Conservation (phyloP, 495 filamentous ascomycete genomes). For the Aspergillus nidulans region DNA sequence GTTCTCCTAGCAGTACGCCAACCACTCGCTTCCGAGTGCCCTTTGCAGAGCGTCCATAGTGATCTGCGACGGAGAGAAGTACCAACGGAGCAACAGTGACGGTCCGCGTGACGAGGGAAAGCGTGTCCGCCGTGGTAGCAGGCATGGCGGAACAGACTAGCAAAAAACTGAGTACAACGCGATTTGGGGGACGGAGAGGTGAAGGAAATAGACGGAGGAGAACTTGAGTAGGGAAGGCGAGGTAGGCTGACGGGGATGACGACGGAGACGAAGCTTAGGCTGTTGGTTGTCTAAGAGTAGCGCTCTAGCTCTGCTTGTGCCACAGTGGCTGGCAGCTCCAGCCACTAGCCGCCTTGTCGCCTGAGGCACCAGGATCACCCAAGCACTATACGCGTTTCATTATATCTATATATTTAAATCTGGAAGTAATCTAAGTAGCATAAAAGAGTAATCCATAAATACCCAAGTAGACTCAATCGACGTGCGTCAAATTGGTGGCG, state of each 20-base stretch:
- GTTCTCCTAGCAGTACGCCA: constrained; percentile 91
- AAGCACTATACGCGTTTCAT: background rate
- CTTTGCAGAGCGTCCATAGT: constrained; percentile 91
- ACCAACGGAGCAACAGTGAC: constrained; percentile 97
- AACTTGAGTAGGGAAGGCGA: background rate
- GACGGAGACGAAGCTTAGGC: constrained; percentile 9
- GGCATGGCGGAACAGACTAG: constrained; percentile 59
- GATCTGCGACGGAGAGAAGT: constrained; percentile 95
- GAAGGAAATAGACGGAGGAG: background rate
- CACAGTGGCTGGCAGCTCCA: constrained; percentile 12
- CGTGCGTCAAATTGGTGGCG: background rate
- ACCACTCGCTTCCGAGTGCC: constrained; percentile 91
- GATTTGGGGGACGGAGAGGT: background rate
- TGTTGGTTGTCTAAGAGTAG: constrained; percentile 11
- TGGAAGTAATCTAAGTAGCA: background rate
- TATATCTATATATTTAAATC: background rate
- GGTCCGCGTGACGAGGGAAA: constrained; percentile 84
- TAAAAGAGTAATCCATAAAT: background rate
- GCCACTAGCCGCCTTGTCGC: constrained; percentile 11
- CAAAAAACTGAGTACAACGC: constrained; percentile 1
- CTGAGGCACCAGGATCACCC: constrained; percentile 13
- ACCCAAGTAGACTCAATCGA: background rate
- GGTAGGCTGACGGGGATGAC: constrained; percentile 12
- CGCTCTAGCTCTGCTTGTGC: constrained; percentile 12
- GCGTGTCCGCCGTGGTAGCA: constrained; percentile 89